Conservation (phyloP, 352 stramenopile species). For the Blastocystis sp. region DNA sequence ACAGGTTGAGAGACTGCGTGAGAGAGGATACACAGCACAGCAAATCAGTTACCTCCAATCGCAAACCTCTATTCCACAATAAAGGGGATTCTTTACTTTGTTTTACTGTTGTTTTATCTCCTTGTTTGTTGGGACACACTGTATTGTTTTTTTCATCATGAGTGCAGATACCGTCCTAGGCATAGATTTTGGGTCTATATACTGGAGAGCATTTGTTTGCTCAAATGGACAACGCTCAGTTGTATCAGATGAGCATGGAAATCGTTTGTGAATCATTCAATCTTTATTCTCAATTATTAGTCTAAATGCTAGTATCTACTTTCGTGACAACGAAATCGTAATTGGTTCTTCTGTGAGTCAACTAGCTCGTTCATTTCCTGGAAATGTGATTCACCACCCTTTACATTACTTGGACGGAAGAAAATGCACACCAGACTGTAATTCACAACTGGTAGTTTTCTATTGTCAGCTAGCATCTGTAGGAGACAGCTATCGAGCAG, state of each 20-base stretch:
- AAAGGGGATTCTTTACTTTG: background rate
- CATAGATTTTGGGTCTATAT: background rate
- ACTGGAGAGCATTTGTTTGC: background rate
- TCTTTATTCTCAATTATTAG: background rate
- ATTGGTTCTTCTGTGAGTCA: background rate
- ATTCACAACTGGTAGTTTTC: background rate
- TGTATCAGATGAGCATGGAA: conserved; percentile 10
- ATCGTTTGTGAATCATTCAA: background rate
- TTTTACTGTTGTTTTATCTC: conserved; percentile 18
- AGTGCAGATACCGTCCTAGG: background rate
- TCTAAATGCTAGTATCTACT: background rate
- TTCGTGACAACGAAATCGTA: background rate
- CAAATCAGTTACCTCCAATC: conserved; percentile 15
- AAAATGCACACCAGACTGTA: background rate
- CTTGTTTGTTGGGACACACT: background rate
- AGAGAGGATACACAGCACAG: background rate
- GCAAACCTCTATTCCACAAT: background rate
- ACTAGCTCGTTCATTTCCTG: background rate
- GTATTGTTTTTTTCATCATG: background rate
- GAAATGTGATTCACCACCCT: background rate
- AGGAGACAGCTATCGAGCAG: background rate
- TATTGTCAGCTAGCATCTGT: background rate
- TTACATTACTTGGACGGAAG: conserved; percentile 3
- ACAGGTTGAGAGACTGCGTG: conserved; percentile 7
- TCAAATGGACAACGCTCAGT: background rate